Conservation (phyloP, 73 alveolate species). For the Diophrys appendiculata region DNA sequence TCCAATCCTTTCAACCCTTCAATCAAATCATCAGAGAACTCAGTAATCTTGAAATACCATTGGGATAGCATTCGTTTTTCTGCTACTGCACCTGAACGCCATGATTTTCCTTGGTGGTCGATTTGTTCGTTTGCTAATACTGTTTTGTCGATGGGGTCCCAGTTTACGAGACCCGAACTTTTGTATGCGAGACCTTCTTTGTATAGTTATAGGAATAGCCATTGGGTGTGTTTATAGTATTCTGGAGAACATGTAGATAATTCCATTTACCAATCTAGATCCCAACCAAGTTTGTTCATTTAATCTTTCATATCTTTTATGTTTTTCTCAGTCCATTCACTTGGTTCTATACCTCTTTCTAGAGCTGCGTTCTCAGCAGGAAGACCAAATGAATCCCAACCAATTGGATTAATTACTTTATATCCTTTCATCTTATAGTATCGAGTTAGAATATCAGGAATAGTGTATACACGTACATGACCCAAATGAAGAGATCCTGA, state of each 20-base stretch:
- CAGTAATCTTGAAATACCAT: constrained; percentile 68
- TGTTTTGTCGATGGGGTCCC: constrained; percentile 75
- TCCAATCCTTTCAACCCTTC: constrained; percentile 43
- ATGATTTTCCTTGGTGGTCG: constrained; percentile 65
- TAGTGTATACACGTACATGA: constrained; percentile 70
- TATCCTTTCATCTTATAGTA: constrained; percentile 49
- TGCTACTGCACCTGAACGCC: constrained; percentile 75
- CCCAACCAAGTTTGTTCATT: constrained; percentile 56
- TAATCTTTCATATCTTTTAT: constrained; percentile 60
- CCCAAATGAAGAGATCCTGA: constrained; percentile 76
- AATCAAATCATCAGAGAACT: constrained; percentile 53
- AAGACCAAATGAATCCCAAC: constrained; percentile 82
- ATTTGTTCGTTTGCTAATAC: constrained; percentile 78
- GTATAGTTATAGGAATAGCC: constrained; percentile 51
- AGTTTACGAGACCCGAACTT: constrained; percentile 69
- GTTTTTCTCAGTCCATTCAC: constrained; percentile 57
- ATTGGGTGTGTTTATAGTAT: constrained; percentile 70
- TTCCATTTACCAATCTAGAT: constrained; percentile 72
- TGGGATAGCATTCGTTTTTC: constrained; percentile 55
- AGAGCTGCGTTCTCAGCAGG: constrained; percentile 83
- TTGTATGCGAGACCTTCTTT: constrained; percentile 70
- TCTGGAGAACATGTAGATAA: constrained; percentile 49
- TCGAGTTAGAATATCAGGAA: constrained; percentile 59
- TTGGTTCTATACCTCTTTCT: constrained; percentile 49
- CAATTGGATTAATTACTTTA: constrained; percentile 78